Conservation (phyloP, 129 eudicot species). For the Lactuca sativa region DNA sequence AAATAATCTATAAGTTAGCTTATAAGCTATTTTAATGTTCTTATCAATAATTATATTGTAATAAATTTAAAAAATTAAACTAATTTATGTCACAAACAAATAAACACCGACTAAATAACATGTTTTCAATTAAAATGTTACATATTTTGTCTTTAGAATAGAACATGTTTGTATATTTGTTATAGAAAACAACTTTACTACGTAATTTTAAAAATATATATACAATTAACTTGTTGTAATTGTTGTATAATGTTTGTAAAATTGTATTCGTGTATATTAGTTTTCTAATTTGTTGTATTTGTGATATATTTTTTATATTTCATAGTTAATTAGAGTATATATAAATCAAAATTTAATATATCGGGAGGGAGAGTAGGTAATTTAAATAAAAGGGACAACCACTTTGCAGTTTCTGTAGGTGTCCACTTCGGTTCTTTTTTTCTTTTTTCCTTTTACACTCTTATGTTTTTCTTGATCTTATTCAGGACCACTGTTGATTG, state of each 20-base stretch:
- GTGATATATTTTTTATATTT: background rate
- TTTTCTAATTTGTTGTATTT: too few relatives aligned
- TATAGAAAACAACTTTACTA: background rate
- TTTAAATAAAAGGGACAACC: constrained; percentile 54
- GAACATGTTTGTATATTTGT: background rate
- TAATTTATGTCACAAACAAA: too few relatives aligned
- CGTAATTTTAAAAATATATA: too few relatives aligned
- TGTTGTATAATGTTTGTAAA: background rate
- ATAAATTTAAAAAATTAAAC: too few relatives aligned
- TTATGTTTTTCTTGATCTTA: constrained; percentile 26
- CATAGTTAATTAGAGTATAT: background rate
- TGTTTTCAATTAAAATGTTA: background rate
- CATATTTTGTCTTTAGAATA: too few relatives aligned
- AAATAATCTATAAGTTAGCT: too few relatives aligned
- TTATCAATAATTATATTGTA: too few relatives aligned
- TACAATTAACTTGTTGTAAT: background rate
- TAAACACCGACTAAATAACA: too few relatives aligned
- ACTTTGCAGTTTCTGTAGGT: constrained; percentile 62
- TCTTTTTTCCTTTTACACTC: constrained; percentile 33
- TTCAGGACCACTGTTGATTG: constrained; percentile 33
- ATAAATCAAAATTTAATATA: too few relatives aligned
- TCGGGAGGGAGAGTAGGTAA: constrained; percentile 40
- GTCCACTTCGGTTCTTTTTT: constrained; percentile 26
- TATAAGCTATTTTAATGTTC: too few relatives aligned
- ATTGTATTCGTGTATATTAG: too few relatives aligned